Percentiles rank a stretch among this genome's conserved stretches.
phyloP scores from a whole-genome alignment of 495 filamentous ascomycete genomes.

The Extremus antarcticus region DNA sequence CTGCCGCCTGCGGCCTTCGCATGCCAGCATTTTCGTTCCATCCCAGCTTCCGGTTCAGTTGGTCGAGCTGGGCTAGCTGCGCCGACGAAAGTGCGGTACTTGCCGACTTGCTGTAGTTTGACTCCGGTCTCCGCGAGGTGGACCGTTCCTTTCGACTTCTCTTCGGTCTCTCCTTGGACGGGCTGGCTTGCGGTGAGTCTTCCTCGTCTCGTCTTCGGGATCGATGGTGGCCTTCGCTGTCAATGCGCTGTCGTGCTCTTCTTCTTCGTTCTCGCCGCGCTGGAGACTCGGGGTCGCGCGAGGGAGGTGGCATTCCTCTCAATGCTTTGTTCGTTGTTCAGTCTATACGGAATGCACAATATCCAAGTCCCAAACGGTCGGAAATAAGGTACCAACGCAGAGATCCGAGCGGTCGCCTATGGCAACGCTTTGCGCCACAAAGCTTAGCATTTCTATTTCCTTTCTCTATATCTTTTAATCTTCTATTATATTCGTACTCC shows the following conservation, averaged over 20 bases:
- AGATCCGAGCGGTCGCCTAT: too few species aligned
- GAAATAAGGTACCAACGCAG: too few species aligned
- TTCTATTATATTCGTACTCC: too few species aligned
- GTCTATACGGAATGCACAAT: background rate
- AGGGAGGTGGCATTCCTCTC: constrained; percentile 2
- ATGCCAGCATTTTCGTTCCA: constrained; percentile 25
- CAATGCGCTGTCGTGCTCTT: constrained; percentile 27
- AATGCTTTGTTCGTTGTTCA: background rate
- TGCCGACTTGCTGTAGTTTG: constrained; percentile 12
- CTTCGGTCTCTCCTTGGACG: constrained; percentile 18
- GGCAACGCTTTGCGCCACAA: too few species aligned
- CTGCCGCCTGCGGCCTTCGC: constrained; percentile 16
- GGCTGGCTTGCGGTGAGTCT: constrained; percentile 18
- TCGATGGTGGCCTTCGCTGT: constrained; percentile 27
- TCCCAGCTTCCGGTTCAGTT: constrained; percentile 29
- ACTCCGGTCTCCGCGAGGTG: constrained; percentile 3
- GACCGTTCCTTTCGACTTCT: constrained; percentile 3
- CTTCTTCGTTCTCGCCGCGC: constrained; percentile 18
- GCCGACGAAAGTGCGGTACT: constrained; percentile 24
- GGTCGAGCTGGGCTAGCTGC: constrained; percentile 30
- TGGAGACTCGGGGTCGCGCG: constrained; percentile 13
- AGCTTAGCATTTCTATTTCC: too few species aligned
- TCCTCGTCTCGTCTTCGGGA: constrained; percentile 13
- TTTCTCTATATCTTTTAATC: too few species aligned
- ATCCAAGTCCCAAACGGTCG: too few species aligned